Evolutionary conservation across 2,329 filamentous ascomycete species (phyloP).

Genomic region (Aspergillus pseudonomiae): DNA sequence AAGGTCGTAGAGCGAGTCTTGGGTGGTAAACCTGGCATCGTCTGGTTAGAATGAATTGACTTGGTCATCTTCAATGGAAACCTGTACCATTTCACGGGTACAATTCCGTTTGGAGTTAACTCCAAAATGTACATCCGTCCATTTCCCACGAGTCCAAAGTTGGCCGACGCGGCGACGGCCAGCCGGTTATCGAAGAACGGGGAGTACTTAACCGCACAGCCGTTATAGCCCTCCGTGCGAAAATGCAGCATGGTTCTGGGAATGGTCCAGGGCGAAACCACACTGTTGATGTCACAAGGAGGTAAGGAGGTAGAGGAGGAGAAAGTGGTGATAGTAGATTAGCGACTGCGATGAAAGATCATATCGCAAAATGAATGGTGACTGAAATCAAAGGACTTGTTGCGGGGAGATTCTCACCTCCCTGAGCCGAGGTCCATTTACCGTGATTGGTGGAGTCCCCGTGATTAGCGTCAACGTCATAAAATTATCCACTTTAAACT

Average conservation of each 20-base stretch:
- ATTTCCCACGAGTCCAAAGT: conserved; percentile 97
- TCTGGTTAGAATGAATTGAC: conserved; percentile 5
- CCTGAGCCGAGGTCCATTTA: not conserved
- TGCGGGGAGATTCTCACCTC: not conserved
- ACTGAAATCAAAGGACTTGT: not conserved
- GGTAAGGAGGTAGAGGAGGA: not conserved
- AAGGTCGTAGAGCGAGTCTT: conserved; percentile 93
- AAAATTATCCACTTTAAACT: too few relatives aligned
- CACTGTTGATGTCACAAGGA: not conserved
- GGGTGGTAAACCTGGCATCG: conserved; percentile 78
- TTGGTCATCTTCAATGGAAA: not conserved
- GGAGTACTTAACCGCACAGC: conserved; percentile 96
- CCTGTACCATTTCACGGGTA: conserved; percentile 75
- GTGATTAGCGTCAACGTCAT: not conserved
- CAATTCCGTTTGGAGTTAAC: conserved; percentile 79
- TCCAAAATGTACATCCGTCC: conserved; percentile 84
- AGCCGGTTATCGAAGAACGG: conserved; percentile 96
- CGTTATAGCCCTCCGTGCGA: conserved; percentile 90
- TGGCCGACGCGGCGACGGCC: conserved; percentile 85
- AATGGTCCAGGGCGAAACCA: not conserved
- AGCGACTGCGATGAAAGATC: not conserved
- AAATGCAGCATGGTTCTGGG: conserved; percentile 78
- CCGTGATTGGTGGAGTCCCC: not conserved
- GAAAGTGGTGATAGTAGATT: not conserved
- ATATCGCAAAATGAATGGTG: not conserved